Evolutionary conservation across 1,284 basidiomycete genomes (phyloP).

Genomic region (Irpex sp.): DNA sequence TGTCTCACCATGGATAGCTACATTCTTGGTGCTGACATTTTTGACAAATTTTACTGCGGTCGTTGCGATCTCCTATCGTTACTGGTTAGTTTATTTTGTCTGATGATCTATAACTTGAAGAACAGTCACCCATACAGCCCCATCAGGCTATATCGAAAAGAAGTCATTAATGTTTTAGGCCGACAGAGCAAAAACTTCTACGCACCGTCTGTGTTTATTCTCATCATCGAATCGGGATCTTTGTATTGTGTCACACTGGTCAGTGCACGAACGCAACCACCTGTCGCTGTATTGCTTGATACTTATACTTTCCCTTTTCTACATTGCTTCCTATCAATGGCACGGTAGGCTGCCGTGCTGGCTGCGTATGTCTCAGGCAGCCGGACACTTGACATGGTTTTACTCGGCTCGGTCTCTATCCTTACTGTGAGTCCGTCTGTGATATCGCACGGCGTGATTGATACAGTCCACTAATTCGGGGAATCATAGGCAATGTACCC

Average conservation of each 20-base stretch:
- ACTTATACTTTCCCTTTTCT: background rate
- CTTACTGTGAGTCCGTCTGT: background rate
- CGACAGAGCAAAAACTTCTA: background rate
- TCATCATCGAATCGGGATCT: conserved; percentile 3
- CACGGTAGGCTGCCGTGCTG: background rate
- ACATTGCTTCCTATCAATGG: no score
- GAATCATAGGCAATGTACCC: conserved; percentile 5
- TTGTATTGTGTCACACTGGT: conserved; percentile 6
- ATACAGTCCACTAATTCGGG: background rate
- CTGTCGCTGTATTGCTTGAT: background rate
- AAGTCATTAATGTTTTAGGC: background rate
- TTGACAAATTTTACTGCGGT: conserved; percentile 1
- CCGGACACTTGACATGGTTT: background rate
- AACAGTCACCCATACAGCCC: no score
- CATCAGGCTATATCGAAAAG: background rate
- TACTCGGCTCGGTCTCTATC: background rate
- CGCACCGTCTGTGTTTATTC: background rate
- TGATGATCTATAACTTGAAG: background rate
- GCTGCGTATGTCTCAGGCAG: background rate
- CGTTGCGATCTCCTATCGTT: background rate
- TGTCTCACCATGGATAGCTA: background rate
- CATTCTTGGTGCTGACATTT: conserved; percentile 1
- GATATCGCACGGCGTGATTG: background rate
- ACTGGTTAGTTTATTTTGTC: background rate
- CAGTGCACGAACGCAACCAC: background rate